Evolutionary conservation across 495 filamentous ascomycete genomes (phyloP).

Genomic region (Xanthoparmelia taractica): DNA sequence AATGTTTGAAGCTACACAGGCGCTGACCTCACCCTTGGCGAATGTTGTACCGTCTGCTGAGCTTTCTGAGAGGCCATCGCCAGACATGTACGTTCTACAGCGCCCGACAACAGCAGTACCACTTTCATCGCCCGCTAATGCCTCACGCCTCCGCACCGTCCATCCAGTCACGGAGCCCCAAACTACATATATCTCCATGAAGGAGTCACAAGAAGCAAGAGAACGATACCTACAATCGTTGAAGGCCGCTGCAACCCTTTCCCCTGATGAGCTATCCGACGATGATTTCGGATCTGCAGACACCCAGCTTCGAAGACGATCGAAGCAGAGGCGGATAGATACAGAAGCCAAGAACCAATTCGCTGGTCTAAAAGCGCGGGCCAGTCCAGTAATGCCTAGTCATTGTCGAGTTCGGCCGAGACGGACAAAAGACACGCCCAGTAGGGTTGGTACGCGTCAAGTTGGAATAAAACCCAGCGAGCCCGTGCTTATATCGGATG

Average conservation of each 20-base stretch:
- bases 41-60: slow-evolving; percentile 35
- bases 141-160: slow-evolving; percentile 31
- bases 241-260: slow-evolving; percentile 29
- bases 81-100: slow-evolving; percentile 41
- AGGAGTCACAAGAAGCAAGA: slow-evolving; percentile 44
- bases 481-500: slow-evolving; percentile 23
- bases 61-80: slow-evolving; percentile 45
- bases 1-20: slow-evolving; percentile 45
- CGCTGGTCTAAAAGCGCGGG: slow-evolving; percentile 35
- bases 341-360: slow-evolving; percentile 37
- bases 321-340: slow-evolving; percentile 35
- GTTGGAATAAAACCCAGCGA: slow-evolving; percentile 13
- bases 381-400: slow-evolving; percentile 22
- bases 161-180: slow-evolving; percentile 42
- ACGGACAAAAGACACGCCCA: slow-evolving; percentile 3
- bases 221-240: slow-evolving; percentile 33
- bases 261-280: slow-evolving; percentile 39
- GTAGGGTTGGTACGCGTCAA: background rate
- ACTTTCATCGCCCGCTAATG: slow-evolving; percentile 38
- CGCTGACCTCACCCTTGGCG: slow-evolving; percentile 44
- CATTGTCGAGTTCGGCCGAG: slow-evolving; percentile 12
- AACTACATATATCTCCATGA: slow-evolving; percentile 44
- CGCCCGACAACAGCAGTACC: slow-evolving; percentile 32
- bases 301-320: slow-evolving; percentile 36
- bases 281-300: slow-evolving; percentile 42